These are phyloP conservation scores for Arachnomyces sp. DNA, from an alignment of 2,329 filamentous ascomycete species.

Conservation along the genomic window DNA sequence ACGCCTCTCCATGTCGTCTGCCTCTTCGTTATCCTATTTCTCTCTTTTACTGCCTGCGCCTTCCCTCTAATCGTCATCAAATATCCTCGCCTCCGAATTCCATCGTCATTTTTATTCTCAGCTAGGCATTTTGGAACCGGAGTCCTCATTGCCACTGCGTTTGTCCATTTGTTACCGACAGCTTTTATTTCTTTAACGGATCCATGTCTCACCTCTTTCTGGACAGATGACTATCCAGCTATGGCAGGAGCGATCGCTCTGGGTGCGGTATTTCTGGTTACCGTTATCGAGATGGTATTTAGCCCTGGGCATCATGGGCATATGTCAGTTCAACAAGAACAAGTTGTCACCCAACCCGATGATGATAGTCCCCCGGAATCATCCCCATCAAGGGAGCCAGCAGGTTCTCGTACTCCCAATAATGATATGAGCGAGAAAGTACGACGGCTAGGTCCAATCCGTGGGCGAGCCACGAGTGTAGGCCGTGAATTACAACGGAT, in stretches of 20 bases:
- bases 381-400: too few relatives aligned
- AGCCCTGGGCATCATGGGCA: slow-evolving; percentile 27
- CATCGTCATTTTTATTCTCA: slow-evolving; percentile 55
- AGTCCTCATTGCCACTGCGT: slow-evolving; percentile 78
- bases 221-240: slow-evolving; percentile 39
- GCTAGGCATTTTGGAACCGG: slow-evolving; percentile 74
- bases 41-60: slow-evolving; percentile 51
- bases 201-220: slow-evolving; percentile 49
- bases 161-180: slow-evolving; percentile 67
- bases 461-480: too few relatives aligned
- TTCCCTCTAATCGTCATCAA: slow-evolving; percentile 60
- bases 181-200: slow-evolving; percentile 61
- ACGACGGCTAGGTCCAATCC: too few relatives aligned
- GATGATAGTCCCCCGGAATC: too few relatives aligned
- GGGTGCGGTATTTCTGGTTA: slow-evolving; percentile 37
- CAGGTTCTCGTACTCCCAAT: too few relatives aligned
- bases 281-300: slow-evolving; percentile 52
- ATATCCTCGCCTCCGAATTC: slow-evolving; percentile 50
- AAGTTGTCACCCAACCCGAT: too few relatives aligned
- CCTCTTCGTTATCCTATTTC: slow-evolving; percentile 53
- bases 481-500: too few relatives aligned
- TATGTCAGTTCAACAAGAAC: slow-evolving; percentile 11
- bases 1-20: slow-evolving; percentile 58
- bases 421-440: too few relatives aligned
- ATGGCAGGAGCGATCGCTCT: slow-evolving; percentile 44